Evolutionary conservation across 1,284 basidiomycete genomes (phyloP).

Genomic region (Trichosporon sp.): DNA sequence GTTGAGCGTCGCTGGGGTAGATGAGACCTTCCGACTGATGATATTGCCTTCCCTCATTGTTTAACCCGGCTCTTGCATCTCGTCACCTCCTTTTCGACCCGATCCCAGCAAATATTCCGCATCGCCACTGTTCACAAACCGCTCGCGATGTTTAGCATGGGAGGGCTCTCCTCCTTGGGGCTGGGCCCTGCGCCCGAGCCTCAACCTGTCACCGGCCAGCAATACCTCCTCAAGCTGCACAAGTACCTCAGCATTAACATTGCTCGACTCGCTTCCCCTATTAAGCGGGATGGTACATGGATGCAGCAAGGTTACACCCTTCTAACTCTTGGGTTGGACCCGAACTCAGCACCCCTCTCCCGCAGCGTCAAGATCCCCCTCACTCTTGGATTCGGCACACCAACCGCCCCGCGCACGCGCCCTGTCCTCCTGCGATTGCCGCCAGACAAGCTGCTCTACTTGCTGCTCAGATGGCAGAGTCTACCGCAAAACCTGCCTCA

Average conservation of each 20-base stretch:
- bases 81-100: neutral
- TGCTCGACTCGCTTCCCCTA: constrained; percentile 44
- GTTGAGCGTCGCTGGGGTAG: neutral
- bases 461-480: constrained; percentile 53
- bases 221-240: constrained; percentile 52
- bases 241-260: constrained; percentile 52
- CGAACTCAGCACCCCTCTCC: constrained; percentile 47
- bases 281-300: constrained; percentile 27
- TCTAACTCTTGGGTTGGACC: constrained; percentile 55
- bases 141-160: constrained; percentile 23
- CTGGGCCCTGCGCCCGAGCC: constrained; percentile 29
- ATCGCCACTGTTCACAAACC: neutral
- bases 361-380: constrained; percentile 49
- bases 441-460: constrained; percentile 54
- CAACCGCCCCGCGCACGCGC: constrained; percentile 26
- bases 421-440: constrained; percentile 53
- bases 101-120: neutral
- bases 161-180: constrained; percentile 27
- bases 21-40: neutral
- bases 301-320: constrained; percentile 54
- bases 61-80: neutral
- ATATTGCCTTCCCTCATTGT: constrained; percentile 9
- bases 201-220: constrained; percentile 42
- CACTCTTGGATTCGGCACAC: constrained; percentile 50
- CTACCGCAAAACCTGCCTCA: constrained; percentile 46